These are phyloP conservation scores for Teunomyces stri DNA, from an alignment of 805 yeast genomes.

Conservation along the genomic window DNA sequence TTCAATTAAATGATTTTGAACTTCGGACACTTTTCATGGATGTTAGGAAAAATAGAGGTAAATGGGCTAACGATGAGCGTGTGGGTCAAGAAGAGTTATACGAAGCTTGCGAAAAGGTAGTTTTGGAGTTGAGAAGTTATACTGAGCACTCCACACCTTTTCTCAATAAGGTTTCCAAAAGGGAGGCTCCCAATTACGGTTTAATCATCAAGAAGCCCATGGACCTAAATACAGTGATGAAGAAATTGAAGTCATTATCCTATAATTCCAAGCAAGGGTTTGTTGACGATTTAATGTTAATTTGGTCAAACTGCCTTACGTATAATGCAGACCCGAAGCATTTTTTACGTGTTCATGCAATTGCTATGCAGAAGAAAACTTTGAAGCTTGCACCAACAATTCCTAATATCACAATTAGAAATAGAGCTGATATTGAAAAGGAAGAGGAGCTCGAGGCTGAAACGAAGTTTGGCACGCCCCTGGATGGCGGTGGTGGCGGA, in stretches of 20 bases:
- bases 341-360: constrained; percentile 84
- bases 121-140: constrained; percentile 80
- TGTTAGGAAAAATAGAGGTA: constrained; percentile 90
- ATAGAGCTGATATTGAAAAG: constrained; percentile 65
- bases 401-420: constrained; percentile 82
- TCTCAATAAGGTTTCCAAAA: constrained; percentile 89
- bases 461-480: constrained; percentile 21
- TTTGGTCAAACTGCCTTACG: constrained; percentile 91
- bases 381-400: constrained; percentile 72
- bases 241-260: constrained; percentile 77
- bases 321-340: constrained; percentile 95
- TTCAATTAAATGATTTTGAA: constrained; percentile 76
- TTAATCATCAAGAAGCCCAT: constrained; percentile 87
- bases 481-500: constrained; percentile 24
- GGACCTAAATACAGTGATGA: constrained; percentile 94
- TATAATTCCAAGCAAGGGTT: constrained; percentile 84
- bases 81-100: constrained; percentile 97
- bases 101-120: constrained; percentile 96
- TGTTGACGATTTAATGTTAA: constrained; percentile 92
- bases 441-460: constrained; percentile 47
- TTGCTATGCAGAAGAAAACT: constrained; percentile 94
- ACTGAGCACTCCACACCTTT: constrained; percentile 98
- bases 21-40: constrained; percentile 83
- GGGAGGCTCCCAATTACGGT: constrained; percentile 97
- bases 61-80: constrained; percentile 95